These are phyloP conservation scores for Vitis hybrid DNA, from an alignment of 177 flowering plant species.

Conservation along the genomic window DNA sequence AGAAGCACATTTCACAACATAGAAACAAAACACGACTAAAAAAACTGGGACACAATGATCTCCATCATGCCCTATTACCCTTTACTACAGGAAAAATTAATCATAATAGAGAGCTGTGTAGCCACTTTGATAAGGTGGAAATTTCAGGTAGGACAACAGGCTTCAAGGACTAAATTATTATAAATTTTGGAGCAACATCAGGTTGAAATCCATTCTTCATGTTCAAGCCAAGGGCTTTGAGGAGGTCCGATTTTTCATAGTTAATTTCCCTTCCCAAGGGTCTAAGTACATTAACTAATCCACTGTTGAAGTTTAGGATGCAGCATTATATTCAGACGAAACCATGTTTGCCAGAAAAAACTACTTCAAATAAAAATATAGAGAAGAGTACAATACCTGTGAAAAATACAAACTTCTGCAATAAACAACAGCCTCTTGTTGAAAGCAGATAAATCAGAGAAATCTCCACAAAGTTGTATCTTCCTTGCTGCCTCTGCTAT, in stretches of 20 bases:
- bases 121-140: too few relatives aligned
- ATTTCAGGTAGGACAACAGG: background rate
- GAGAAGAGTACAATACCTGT: conserved; percentile 52
- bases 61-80: too few relatives aligned
- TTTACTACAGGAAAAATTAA: too few relatives aligned
- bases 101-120: too few relatives aligned
- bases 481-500: conserved; percentile 72
- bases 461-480: conserved; percentile 67
- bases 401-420: conserved; percentile 93
- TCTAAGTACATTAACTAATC: background rate
- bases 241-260: background rate
- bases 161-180: background rate
- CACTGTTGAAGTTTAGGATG: background rate
- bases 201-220: background rate
- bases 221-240: background rate
- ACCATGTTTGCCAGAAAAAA: background rate
- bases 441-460: conserved; percentile 70
- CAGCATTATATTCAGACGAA: background rate
- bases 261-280: background rate
- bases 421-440: conserved; percentile 82
- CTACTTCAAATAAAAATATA: background rate
- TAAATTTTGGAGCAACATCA: background rate
- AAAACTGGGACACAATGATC: too few relatives aligned
- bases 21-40: background rate
- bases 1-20: conserved; percentile 6